Conservation (phyloP, 2,329 filamentous ascomycete genomes). For the Mycosphaerelloides madeirae region DNA sequence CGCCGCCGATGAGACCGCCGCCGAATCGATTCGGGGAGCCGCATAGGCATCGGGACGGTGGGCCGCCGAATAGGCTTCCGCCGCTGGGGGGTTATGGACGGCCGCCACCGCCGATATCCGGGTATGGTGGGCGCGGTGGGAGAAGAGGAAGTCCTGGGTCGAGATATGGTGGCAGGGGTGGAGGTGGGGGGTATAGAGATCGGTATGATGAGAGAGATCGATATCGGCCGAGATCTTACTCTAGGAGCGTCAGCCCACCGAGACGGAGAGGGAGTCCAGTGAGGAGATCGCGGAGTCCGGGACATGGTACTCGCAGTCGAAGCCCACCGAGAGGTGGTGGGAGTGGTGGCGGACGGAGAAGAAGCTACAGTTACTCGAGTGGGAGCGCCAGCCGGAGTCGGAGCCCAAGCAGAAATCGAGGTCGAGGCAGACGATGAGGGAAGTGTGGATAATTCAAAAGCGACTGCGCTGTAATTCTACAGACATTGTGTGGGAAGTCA, state of each 20-base stretch:
- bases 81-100: constrained; percentile 12
- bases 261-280: constrained; percentile 16
- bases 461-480: background rate
- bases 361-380: constrained; percentile 19
- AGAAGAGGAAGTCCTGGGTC: constrained; percentile 26
- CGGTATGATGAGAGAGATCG: constrained; percentile 26
- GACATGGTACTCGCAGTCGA: constrained; percentile 20
- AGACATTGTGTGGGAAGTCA: background rate
- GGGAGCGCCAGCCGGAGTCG: constrained; percentile 18
- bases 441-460: background rate
- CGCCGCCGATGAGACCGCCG: constrained; percentile 64
- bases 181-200: constrained; percentile 28
- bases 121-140: constrained; percentile 20
- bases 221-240: constrained; percentile 25
- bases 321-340: constrained; percentile 11
- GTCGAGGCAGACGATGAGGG: constrained; percentile 21
- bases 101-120: constrained; percentile 23
- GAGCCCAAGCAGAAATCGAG: constrained; percentile 23
- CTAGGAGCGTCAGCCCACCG: constrained; percentile 20
- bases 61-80: constrained; percentile 4
- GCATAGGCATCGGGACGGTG: constrained; percentile 28
- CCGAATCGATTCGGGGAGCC: constrained; percentile 46
- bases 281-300: constrained; percentile 17
- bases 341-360: constrained; percentile 12
- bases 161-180: constrained; percentile 25